These are phyloP conservation scores for Kwoniella sp. DNA, from an alignment of 768 basidiomycete species.

Conservation along the genomic window DNA sequence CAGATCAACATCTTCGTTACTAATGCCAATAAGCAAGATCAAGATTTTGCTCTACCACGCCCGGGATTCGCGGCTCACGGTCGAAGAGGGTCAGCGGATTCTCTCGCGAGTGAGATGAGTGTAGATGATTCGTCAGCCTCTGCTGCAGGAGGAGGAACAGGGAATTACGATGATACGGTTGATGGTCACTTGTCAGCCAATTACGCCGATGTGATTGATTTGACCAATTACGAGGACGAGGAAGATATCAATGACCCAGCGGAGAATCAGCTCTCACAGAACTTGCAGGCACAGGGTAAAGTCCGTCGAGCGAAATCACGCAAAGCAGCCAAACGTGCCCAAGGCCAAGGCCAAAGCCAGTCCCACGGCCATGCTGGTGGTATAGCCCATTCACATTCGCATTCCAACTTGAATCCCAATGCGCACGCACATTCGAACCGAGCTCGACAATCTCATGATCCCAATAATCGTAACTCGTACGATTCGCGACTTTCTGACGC, in stretches of 20 bases:
- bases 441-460: neutral
- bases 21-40: constrained; percentile 43
- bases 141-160: no score
- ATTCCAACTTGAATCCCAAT: neutral
- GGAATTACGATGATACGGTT: constrained; percentile 18
- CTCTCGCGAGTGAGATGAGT: constrained; percentile 35
- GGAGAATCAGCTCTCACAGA: constrained; percentile 62
- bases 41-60: constrained; percentile 45
- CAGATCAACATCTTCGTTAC: constrained; percentile 77
- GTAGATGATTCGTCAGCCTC: constrained; percentile 16
- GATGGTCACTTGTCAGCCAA: constrained; percentile 22
- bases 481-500: neutral
- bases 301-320: constrained; percentile 62
- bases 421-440: neutral
- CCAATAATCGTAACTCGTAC: neutral
- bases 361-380: neutral
- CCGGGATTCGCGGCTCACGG: constrained; percentile 37
- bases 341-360: neutral
- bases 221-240: constrained; percentile 79
- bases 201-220: constrained; percentile 60
- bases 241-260: constrained; percentile 63
- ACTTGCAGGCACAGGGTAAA: constrained; percentile 66
- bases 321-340: constrained; percentile 20
- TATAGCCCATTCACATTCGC: neutral
- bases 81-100: constrained; percentile 42